phyloP scores from a whole-genome alignment of 2,329 filamentous ascomycete genomes.

The Colletotrichum melonis region DNA sequence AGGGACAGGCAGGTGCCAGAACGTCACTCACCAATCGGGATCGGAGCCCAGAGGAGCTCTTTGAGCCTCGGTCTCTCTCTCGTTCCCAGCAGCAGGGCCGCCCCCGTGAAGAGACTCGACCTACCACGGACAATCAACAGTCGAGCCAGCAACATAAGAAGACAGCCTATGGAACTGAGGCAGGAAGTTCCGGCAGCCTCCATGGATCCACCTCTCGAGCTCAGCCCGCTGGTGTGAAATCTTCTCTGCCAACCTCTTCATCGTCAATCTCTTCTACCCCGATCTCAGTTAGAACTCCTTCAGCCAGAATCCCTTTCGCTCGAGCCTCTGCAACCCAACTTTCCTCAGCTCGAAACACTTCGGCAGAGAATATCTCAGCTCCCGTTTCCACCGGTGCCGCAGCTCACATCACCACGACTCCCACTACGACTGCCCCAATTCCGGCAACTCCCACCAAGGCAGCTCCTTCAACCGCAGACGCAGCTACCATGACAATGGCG shows the following conservation, averaged over 20 bases:
- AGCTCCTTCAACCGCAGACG: no score
- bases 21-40: neutral
- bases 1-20: no score
- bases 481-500: no score
- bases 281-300: no score
- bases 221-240: neutral
- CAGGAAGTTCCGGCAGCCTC: neutral
- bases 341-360: no score
- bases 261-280: no score
- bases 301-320: no score
- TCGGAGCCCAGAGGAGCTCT: neutral
- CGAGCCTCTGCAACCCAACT: no score
- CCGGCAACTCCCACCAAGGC: no score
- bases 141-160: neutral
- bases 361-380: neutral
- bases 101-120: neutral
- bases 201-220: neutral
- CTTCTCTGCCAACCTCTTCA: neutral
- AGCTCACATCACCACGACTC: neutral
- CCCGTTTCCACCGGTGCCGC: neutral
- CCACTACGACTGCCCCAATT: no score
- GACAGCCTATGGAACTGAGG: neutral
- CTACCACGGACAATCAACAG: neutral
- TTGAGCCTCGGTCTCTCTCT: neutral
- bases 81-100: neutral